Evolutionary conservation across 2,329 filamentous ascomycete species (phyloP).

Genomic region (Drechslerella dactyloides): DNA sequence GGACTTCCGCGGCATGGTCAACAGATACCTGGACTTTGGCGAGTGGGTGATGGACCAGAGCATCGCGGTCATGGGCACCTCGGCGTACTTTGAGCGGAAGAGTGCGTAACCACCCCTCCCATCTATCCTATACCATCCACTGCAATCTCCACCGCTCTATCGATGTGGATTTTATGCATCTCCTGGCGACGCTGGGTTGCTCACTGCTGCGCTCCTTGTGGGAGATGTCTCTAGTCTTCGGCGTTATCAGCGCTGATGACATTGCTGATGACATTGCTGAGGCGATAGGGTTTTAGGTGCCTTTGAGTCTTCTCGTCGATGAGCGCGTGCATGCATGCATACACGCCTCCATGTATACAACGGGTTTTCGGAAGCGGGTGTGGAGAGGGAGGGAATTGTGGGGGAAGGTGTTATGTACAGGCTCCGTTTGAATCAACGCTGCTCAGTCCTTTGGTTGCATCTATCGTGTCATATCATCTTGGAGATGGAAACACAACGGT

Average conservation of each 20-base stretch:
- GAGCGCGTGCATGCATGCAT: background rate
- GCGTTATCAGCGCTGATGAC: slow-evolving; percentile 48
- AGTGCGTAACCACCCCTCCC: slow-evolving; percentile 29
- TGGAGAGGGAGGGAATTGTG: background rate
- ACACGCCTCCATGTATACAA: too few relatives aligned
- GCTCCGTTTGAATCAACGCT: background rate
- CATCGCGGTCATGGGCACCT: slow-evolving; percentile 85
- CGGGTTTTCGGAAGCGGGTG: background rate
- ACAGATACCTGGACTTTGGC: slow-evolving; percentile 89
- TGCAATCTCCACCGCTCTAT: background rate
- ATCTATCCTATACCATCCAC: too few relatives aligned
- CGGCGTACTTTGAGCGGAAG: slow-evolving; percentile 88
- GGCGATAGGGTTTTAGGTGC: slow-evolving; percentile 43
- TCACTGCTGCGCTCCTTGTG: slow-evolving; percentile 14
- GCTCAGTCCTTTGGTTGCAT: slow-evolving; percentile 1
- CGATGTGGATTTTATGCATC: background rate
- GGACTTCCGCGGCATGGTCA: slow-evolving; percentile 79
- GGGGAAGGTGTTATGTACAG: background rate
- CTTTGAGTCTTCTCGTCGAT: background rate
- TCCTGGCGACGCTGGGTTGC: slow-evolving; percentile 19
- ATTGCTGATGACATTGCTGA: slow-evolving; percentile 38
- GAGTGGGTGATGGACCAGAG: slow-evolving; percentile 99
- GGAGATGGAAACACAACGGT: too few relatives aligned
- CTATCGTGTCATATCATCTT: background rate
- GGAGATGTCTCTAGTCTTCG: slow-evolving; percentile 32